Evolutionary conservation across 257 asterid genomes (phyloP).

Genomic region (Oldenlandia corymbosa): DNA sequence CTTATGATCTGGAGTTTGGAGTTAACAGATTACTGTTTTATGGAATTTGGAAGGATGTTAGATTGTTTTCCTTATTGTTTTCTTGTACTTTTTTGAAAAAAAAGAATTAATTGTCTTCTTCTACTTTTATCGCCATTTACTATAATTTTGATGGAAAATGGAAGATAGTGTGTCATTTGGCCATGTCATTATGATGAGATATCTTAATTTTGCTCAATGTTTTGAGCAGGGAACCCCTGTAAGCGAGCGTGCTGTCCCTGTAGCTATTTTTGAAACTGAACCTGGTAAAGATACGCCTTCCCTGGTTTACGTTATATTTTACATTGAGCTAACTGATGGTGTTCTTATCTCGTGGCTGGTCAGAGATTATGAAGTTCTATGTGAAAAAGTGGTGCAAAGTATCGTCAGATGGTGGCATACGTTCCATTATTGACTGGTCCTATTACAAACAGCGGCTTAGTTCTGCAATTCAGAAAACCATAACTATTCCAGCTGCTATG

Average conservation of each 20-base stretch:
- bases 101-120: too few relatives aligned
- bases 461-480: constrained; percentile 86
- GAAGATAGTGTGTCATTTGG: too few relatives aligned
- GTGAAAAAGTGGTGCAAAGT: constrained; percentile 97
- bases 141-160: background rate
- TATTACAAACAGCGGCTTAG: constrained; percentile 93
- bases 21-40: background rate
- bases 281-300: constrained; percentile 42
- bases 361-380: constrained; percentile 85
- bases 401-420: constrained; percentile 85
- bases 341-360: constrained; percentile 23
- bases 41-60: background rate
- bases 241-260: constrained; percentile 99
- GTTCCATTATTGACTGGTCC: constrained; percentile 97
- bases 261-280: constrained; percentile 94
- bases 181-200: too few relatives aligned
- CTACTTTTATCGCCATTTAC: background rate
- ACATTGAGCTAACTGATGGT: constrained; percentile 22
- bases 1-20: background rate
- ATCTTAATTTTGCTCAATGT: constrained; percentile 5
- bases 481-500: constrained; percentile 99
- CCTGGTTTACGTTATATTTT: constrained; percentile 14
- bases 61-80: background rate
- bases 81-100: too few relatives aligned
- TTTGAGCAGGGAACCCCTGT: constrained; percentile 90